Percentiles rank a stretch among this genome's conserved stretches.
phyloP scores from a whole-genome alignment of 306 rosid species.

The Acacia confusa region DNA sequence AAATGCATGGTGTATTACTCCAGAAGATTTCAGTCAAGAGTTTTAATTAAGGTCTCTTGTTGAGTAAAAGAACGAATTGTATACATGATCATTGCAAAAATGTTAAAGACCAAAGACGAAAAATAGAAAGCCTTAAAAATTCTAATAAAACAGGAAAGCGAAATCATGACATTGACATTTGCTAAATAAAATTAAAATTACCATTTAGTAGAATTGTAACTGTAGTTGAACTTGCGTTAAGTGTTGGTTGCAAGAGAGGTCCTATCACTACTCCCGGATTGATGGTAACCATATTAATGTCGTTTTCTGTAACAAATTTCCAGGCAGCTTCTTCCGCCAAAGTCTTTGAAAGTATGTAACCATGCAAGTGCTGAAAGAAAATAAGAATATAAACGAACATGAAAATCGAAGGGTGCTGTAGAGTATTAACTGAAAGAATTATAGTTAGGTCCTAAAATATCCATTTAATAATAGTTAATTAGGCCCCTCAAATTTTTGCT shows the following conservation, averaged over 20 bases:
- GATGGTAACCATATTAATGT: slow-evolving; percentile 57
- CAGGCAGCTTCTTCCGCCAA: slow-evolving; percentile 70
- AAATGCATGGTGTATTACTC: no score
- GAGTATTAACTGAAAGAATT: no score
- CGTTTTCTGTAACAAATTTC: slow-evolving; percentile 59
- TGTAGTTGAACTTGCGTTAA: slow-evolving; percentile 52
- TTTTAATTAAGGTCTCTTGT: no score
- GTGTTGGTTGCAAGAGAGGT: slow-evolving; percentile 65
- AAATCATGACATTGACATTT: background rate
- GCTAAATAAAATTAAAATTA: slow-evolving; percentile 16
- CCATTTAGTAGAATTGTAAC: slow-evolving; percentile 59
- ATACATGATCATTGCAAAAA: no score
- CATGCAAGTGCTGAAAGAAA: slow-evolving; percentile 26
- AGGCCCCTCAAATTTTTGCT: background rate
- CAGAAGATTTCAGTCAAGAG: no score
- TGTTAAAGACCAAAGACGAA: no score
- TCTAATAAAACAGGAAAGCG: no score
- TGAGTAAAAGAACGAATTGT: no score
- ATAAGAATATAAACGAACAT: background rate
- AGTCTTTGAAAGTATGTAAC: slow-evolving; percentile 59
- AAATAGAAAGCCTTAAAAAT: no score
- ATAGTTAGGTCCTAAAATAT: background rate
- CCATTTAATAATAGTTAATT: background rate
- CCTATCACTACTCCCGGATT: slow-evolving; percentile 64
- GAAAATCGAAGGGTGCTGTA: background rate